These are phyloP conservation scores for Hyphopichia wangnamkhiaoensis DNA, from an alignment of 1,139 yeast genomes.

Conservation along the genomic window DNA sequence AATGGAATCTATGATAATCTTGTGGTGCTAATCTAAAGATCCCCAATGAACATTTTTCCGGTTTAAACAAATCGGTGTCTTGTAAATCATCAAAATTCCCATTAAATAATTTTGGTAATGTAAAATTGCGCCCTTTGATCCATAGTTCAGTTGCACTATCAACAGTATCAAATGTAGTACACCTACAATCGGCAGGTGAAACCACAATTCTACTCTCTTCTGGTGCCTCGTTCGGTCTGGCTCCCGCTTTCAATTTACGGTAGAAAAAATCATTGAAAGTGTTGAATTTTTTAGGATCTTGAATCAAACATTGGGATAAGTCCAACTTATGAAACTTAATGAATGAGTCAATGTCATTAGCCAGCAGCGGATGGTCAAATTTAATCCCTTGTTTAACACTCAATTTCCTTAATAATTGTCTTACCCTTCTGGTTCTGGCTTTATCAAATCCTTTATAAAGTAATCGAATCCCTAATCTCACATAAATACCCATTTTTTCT, in stretches of 20 bases:
- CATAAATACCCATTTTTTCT: constrained; percentile 89
- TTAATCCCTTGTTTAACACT: constrained; percentile 83
- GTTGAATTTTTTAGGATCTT: constrained; percentile 50
- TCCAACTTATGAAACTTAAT: constrained; percentile 79
- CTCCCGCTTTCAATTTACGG: constrained; percentile 69
- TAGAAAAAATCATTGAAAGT: constrained; percentile 91
- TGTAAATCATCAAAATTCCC: constrained; percentile 55
- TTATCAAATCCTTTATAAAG: constrained; percentile 72
- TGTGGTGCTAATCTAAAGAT: constrained; percentile 93
- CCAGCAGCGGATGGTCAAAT: constrained; percentile 72
- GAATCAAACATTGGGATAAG: constrained; percentile 62
- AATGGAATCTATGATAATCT: constrained; percentile 92
- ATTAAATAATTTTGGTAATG: constrained; percentile 63
- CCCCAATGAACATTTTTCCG: constrained; percentile 60
- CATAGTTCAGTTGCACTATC: constrained; percentile 73
- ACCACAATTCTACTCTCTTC: constrained; percentile 51
- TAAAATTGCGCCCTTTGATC: constrained; percentile 86
- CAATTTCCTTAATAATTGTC: constrained; percentile 58
- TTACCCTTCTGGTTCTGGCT: constrained; percentile 56
- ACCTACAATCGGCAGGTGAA: constrained; percentile 89
- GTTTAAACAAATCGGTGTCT: constrained; percentile 36
- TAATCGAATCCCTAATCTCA: constrained; percentile 81
- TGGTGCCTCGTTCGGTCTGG: constrained; percentile 68
- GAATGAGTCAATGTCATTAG: constrained; percentile 69
- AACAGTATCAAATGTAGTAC: constrained; percentile 67